A percentile compares a stretch with the other conserved stretches of the same genome.
Evolutionary conservation across 2,329 filamentous ascomycete genomes (phyloP).

Genomic region (Fulvia fulva): DNA sequence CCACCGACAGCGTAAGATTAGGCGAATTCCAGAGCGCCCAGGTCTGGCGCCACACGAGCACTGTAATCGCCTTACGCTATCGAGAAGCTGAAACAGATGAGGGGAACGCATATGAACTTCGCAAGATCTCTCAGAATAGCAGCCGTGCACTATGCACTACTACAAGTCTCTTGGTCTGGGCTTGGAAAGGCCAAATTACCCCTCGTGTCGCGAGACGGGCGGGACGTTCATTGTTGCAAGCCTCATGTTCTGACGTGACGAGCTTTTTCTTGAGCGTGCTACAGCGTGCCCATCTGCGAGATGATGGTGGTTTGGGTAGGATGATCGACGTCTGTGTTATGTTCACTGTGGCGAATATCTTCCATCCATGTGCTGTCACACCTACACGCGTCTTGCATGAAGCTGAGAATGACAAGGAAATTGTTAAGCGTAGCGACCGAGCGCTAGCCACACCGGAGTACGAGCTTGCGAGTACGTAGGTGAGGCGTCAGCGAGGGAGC

Average conservation of each 20-base stretch:
- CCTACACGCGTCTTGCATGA: conserved; percentile 8
- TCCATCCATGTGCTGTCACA: conserved; percentile 3
- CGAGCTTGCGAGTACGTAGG: too few species aligned
- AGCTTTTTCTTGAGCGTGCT: not conserved
- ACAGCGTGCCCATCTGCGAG: not conserved
- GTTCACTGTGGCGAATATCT: not conserved
- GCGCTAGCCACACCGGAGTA: too few species aligned
- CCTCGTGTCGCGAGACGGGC: not conserved
- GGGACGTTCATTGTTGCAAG: not conserved
- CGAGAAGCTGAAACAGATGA: conserved; percentile 12
- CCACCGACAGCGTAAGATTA: conserved; percentile 9
- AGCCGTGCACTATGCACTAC: too few species aligned
- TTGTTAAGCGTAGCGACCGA: too few species aligned
- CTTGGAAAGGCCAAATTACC: not conserved
- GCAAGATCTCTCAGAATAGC: too few species aligned
- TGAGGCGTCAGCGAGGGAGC: too few species aligned
- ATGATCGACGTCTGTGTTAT: not conserved
- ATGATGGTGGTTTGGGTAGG: not conserved
- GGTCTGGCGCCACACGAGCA: conserved; percentile 8
- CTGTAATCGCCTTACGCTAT: conserved; percentile 6
- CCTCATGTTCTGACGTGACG: not conserved
- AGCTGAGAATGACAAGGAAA: conserved; percentile 4
- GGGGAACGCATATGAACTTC: not conserved
- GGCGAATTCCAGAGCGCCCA: conserved; percentile 4
- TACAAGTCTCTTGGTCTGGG: not conserved